Percentiles rank a stretch among this genome's conserved stretches.
These are phyloP conservation scores for Warburgia ugandensis DNA, from an alignment of 164 flowering plant species.

Conservation along the genomic window DNA sequence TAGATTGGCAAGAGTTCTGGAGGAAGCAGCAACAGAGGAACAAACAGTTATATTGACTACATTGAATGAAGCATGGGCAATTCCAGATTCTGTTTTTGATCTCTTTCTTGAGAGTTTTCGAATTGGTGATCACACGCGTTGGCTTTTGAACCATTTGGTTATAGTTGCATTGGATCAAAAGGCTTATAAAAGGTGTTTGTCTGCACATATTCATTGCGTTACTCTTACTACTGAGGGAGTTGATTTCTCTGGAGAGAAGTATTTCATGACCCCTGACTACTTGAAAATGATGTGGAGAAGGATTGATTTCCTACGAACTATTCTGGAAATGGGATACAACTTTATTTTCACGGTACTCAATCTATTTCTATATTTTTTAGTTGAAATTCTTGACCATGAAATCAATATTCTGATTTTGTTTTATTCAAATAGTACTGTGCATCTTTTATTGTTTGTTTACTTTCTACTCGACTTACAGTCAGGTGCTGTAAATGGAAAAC, in stretches of 20 bases:
- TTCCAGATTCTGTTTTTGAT: slow-evolving; percentile 53
- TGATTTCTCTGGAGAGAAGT: slow-evolving; percentile 69
- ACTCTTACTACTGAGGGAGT: slow-evolving; percentile 54
- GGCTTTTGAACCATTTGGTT: slow-evolving; percentile 65
- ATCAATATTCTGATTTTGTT: too few relatives aligned
- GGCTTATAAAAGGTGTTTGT: slow-evolving; percentile 56
- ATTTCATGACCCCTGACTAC: slow-evolving; percentile 65
- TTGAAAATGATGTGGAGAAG: slow-evolving; percentile 91
- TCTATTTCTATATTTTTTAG: too few relatives aligned
- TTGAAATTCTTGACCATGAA: too few relatives aligned
- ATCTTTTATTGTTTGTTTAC: too few relatives aligned
- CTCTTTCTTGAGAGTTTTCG: slow-evolving; percentile 78
- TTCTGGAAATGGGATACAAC: slow-evolving; percentile 72
- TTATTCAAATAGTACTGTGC: too few relatives aligned
- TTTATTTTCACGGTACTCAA: slow-evolving; percentile 75
- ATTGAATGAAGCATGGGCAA: slow-evolving; percentile 83
- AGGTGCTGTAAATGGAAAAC: too few relatives aligned
- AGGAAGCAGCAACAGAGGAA: slow-evolving; percentile 56
- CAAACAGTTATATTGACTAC: slow-evolving; percentile 71
- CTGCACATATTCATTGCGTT: slow-evolving; percentile 53
- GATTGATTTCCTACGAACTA: slow-evolving; percentile 50
- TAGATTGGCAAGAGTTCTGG: slow-evolving; percentile 42
- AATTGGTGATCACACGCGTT: slow-evolving; percentile 49
- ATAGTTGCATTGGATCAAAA: slow-evolving; percentile 63
- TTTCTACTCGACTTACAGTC: too few relatives aligned